Conservation (phyloP, 2,329 filamentous ascomycete species). For the Penicillium nordicum region DNA sequence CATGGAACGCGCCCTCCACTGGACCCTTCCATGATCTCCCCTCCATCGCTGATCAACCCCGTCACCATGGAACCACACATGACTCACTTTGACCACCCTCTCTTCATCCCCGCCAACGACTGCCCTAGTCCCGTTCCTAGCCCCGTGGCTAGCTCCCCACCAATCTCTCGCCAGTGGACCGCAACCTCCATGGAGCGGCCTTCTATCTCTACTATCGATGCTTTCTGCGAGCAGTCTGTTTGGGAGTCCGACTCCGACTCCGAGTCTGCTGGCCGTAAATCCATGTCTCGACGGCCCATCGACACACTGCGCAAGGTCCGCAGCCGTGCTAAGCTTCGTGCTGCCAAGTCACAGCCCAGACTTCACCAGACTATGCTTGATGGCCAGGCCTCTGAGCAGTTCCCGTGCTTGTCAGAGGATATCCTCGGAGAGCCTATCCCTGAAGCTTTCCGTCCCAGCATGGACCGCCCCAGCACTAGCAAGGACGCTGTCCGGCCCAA, state of each 20-base stretch:
- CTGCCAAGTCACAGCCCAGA: conserved; percentile 37
- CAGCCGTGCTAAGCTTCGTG: conserved; percentile 39
- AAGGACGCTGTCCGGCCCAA: conserved; percentile 24
- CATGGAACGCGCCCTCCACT: conserved; percentile 29
- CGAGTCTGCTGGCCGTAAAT: conserved; percentile 34
- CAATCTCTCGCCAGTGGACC: conserved; percentile 29
- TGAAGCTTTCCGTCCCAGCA: conserved; percentile 14
- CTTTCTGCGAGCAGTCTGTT: conserved; percentile 36
- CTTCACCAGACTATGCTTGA: conserved; percentile 28
- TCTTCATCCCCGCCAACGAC: conserved; percentile 41
- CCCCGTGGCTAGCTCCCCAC: conserved; percentile 30
- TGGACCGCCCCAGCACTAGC: conserved; percentile 23
- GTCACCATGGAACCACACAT: conserved; percentile 40
- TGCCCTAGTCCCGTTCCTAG: conserved; percentile 37
- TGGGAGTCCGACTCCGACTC: conserved; percentile 42
- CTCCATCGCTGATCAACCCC: conserved; percentile 37
- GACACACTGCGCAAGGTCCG: conserved; percentile 42
- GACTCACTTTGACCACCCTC: conserved; percentile 38
- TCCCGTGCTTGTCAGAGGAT: conserved; percentile 30
- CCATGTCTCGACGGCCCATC: conserved; percentile 37
- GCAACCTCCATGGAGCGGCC: conserved; percentile 31
- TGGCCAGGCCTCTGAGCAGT: conserved; percentile 25
- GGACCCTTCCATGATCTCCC: conserved; percentile 40
- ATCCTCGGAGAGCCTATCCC: conserved; percentile 13
- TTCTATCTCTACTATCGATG: conserved; percentile 34